phyloP scores from a whole-genome alignment of 805 yeast species.

The Lipomyces chichibuensis region DNA sequence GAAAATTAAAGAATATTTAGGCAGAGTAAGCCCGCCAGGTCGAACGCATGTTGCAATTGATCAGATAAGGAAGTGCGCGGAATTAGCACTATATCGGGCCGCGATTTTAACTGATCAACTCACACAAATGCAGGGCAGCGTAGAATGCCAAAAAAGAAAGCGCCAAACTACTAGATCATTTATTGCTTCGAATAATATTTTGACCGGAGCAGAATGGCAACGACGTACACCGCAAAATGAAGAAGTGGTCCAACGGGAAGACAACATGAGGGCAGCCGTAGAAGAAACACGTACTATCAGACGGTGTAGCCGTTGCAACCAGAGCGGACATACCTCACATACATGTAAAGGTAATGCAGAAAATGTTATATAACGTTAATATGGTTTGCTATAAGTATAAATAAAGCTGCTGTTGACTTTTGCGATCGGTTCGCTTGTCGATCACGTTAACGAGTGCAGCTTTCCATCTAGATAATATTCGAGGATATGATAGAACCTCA shows the following conservation, averaged over 20 bases:
- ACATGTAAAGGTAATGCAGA: no score
- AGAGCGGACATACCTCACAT: no score
- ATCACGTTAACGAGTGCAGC: no score
- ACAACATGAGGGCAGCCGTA: no score
- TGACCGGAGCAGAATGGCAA: not conserved
- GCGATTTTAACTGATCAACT: not conserved
- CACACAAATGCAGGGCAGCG: not conserved
- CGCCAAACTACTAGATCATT: not conserved
- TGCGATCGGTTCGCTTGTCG: no score
- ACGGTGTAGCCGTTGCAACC: not conserved
- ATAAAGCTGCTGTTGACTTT: no score
- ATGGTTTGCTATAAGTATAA: no score
- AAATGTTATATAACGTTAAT: no score
- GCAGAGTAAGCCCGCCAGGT: not conserved
- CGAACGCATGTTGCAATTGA: not conserved
- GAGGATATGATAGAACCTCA: no score
- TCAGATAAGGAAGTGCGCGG: conserved; percentile 5
- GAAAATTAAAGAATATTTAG: no score
- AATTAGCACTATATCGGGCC: not conserved
- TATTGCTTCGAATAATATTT: not conserved
- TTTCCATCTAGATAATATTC: no score
- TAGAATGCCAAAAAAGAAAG: not conserved
- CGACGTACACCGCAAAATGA: not conserved
- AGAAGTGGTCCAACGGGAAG: not conserved
- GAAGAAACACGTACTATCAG: not conserved